Evolutionary conservation across 2,329 filamentous ascomycete genomes (phyloP), one percentile per base, ranked within the genome.

Genomic region (Colletotrichum lentis): DNA sequence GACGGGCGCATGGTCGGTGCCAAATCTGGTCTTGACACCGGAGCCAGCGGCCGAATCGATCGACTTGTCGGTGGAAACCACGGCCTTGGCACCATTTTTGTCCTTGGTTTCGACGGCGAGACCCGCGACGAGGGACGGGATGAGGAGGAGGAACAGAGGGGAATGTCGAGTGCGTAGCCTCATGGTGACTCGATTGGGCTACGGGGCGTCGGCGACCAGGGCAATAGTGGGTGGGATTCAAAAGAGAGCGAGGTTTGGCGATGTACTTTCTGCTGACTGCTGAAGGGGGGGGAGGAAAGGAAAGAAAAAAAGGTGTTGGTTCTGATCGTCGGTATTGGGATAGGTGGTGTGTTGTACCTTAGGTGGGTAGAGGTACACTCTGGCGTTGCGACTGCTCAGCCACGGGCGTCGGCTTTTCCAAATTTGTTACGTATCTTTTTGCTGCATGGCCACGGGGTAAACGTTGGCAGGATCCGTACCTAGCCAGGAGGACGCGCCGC

Each of bases 1-100:
- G 22, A 97, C 90, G 0, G 95, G 95, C 64, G 92, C 93, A 81
- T 96, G 90, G 77, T 94, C 94, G 65, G 82, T 84, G 39, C 83
- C 82, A 59, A 76, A 75, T 61, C 80, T 80, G 47, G 67, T 70
- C 69, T 80, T 81, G 31, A 73, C 71, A 50, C 71, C 71, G 52
- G 75, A 73, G n/a, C 73, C 66, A 16, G 72, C 61, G 12, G 75
- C 67, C 11, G 70, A 57, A 22, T 76, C 75, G 24, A 47, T 20
- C 8, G 62, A 20, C 44, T 69, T 66, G 56, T 74, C 74, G 47
- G 71, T 70, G 47, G 76, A 74, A 60, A 69, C 65, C 18, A 76
- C 69, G 3, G 74, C 69, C 22, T 72, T 72, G 52, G 76, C 72
- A 59, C 50, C 58, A 67, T 71, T 71, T 54, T 70, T 67, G 49